These are phyloP conservation scores for Zasmidium citrigriseum DNA, from an alignment of 2,329 filamentous ascomycete species.

Conservation along the genomic window DNA sequence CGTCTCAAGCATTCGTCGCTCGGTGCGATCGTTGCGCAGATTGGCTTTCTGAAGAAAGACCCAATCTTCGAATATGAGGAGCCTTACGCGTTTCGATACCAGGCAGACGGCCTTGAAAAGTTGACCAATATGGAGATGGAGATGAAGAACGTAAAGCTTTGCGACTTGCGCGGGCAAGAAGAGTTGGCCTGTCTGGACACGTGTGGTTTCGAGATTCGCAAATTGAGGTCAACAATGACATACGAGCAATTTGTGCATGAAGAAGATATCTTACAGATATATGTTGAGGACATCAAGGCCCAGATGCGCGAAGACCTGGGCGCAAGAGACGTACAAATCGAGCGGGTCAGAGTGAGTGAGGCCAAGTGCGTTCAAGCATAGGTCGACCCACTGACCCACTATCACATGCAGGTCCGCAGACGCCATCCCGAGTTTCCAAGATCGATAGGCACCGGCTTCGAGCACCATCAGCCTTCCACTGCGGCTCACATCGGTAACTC, in stretches of 20 bases:
- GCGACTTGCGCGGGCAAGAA: conserved; percentile 10
- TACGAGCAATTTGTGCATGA: conserved; percentile 5
- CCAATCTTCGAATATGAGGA: neutral
- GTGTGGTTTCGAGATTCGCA: conserved; percentile 7
- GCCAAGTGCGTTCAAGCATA: neutral
- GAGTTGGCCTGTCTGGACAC: neutral
- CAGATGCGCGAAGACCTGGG: neutral
- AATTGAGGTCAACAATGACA: neutral
- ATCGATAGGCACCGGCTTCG: neutral
- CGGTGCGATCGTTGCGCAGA: neutral
- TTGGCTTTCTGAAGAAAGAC: conserved; percentile 3
- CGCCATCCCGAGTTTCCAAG: conserved; percentile 4
- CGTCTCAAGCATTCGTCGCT: neutral
- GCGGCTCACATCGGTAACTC: conserved; percentile 9
- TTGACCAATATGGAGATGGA: conserved; percentile 7
- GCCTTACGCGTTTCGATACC: conserved; percentile 8
- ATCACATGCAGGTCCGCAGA: conserved; percentile 3
- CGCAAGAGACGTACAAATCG: neutral
- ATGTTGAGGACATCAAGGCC: neutral
- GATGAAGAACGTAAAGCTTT: neutral
- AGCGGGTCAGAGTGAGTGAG: conserved; percentile 3
- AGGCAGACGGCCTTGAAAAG: neutral
- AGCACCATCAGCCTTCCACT: conserved; percentile 9
- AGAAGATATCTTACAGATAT: neutral
- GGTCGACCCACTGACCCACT: neutral